Evolutionary conservation across 2,329 filamentous ascomycete genomes (phyloP).

Genomic region (Pyrenophora tritici-repentis): DNA sequence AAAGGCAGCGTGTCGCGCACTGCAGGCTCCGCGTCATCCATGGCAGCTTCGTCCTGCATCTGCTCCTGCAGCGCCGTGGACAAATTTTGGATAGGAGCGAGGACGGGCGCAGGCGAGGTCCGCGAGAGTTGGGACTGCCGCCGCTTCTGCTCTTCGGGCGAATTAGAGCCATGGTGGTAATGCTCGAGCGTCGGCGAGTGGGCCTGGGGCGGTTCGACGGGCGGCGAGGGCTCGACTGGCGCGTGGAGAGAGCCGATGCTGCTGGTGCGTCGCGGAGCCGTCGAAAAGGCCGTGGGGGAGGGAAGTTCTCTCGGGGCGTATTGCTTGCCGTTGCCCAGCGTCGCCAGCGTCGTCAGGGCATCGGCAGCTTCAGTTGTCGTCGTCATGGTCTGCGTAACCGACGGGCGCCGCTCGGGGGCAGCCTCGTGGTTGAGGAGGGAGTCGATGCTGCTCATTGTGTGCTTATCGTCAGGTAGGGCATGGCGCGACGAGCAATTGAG

Average conservation of each 20-base stretch:
- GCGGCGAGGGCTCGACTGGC: constrained; percentile 49
- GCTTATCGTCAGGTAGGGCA: too few relatives aligned
- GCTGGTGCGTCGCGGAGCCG: constrained; percentile 40
- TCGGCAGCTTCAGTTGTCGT: constrained; percentile 48
- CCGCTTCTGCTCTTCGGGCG: constrained; percentile 50
- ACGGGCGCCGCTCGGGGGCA: constrained; percentile 19
- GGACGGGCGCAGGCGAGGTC: constrained; percentile 40
- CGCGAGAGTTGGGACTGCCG: constrained; percentile 43
- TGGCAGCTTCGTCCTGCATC: constrained; percentile 21
- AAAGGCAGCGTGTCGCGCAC: constrained; percentile 23
- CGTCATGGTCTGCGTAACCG: constrained; percentile 18
- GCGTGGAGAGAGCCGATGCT: constrained; percentile 43
- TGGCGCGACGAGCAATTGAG: constrained; percentile 8
- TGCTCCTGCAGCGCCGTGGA: constrained; percentile 29
- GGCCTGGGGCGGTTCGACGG: constrained; percentile 36
- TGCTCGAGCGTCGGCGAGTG: constrained; percentile 55
- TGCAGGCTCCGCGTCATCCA: constrained; percentile 5
- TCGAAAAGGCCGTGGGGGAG: constrained; percentile 35
- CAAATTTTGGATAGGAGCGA: constrained; percentile 51
- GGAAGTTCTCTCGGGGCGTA: constrained; percentile 40
- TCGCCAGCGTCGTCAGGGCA: constrained; percentile 46
- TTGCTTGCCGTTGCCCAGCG: constrained; percentile 40
- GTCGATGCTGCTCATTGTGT: constrained; percentile 45
- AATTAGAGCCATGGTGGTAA: constrained; percentile 53
- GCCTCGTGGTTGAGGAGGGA: constrained; percentile 44